Base-by-base conservation (phyloP, 345 rosid genomes). In the Lumnitzera racemosa region DNA sequence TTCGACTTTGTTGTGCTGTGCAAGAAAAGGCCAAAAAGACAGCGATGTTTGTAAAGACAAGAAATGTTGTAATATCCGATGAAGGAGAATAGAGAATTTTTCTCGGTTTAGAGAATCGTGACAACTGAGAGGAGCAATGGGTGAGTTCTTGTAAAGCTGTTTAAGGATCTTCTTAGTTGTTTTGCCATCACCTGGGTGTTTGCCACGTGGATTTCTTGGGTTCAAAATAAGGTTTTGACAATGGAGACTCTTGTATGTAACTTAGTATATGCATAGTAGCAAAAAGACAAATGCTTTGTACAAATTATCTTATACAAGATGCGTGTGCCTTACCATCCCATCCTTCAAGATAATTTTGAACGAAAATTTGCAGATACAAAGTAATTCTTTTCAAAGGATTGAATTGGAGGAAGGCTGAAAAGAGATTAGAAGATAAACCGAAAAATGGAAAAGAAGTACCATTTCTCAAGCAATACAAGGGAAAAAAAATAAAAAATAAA, bases 21-120 rank as follows among this genome's bases (percentile, higher is more conserved):
- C 57, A 56, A 59, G 66, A 67, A 66, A 67, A 48, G 63, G 66
- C 66, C 73, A 56, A 72, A 65, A 59, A 12, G 60, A 61, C 65
- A 67, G 63, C 72, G 69, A 67, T 68, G 70, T 60, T 73, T 58
- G 57, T 27, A 58, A 52, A 56, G 63, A 65, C 59, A 59, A 51
- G 63, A 57, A 65, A 56, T 43, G 60, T 80, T 61, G 85, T 74
- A 67, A 65, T 47, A 57, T 70, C 82, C 83, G 75, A 75, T 14
- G 49, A 52, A 46, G 27, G 12, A 56, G 50, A 13, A 27, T 31
- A 55, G 53, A 49, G 43, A 17, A 46, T 51, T 27, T 54, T 20
- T 29, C 58, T 31, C n/a, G 20, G 47, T 17, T 47, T 41, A 15
- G 2, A 53, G 55, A 13, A 15, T 16, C 49, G 25, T 16, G 64